Percentiles rank a stretch among this genome's conserved stretches.
These are phyloP conservation scores for Lipomyces japonicus DNA, from an alignment of 805 yeast genomes.

Conservation along the genomic window DNA sequence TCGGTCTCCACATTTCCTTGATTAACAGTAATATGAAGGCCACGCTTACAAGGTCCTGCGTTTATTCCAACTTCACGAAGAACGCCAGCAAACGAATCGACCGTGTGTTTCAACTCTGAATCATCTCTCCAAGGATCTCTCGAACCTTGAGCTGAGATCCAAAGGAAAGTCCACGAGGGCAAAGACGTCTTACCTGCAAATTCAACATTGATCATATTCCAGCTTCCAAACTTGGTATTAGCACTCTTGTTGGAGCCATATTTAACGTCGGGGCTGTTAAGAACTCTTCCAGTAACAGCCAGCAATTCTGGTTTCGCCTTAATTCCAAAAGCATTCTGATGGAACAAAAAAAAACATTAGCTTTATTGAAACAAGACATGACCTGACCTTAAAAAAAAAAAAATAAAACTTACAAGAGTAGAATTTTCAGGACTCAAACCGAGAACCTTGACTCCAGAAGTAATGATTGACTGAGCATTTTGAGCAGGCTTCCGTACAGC, in stretches of 20 bases:
- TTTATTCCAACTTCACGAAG: background rate
- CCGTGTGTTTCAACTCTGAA: background rate
- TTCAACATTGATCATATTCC: background rate
- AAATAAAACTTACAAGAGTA: too few species aligned
- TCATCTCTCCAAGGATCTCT: background rate
- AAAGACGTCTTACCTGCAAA: background rate
- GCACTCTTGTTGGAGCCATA: background rate
- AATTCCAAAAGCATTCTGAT: too few species aligned
- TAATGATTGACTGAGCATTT: background rate
- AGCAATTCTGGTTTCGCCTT: background rate
- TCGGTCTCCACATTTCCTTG: background rate
- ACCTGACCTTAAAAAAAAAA: too few species aligned
- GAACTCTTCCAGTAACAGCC: background rate
- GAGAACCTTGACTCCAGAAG: background rate
- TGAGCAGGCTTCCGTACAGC: background rate
- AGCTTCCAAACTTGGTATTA: background rate
- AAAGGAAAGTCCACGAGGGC: background rate
- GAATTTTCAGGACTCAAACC: background rate
- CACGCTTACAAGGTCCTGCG: background rate
- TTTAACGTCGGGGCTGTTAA: background rate
- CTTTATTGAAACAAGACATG: too few species aligned
- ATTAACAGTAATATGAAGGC: background rate
- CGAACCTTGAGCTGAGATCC: background rate
- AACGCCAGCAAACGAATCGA: background rate
- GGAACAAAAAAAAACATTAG: too few species aligned